Conservation (phyloP, 345 rosid species). For the Hirschfeldia incana region DNA sequence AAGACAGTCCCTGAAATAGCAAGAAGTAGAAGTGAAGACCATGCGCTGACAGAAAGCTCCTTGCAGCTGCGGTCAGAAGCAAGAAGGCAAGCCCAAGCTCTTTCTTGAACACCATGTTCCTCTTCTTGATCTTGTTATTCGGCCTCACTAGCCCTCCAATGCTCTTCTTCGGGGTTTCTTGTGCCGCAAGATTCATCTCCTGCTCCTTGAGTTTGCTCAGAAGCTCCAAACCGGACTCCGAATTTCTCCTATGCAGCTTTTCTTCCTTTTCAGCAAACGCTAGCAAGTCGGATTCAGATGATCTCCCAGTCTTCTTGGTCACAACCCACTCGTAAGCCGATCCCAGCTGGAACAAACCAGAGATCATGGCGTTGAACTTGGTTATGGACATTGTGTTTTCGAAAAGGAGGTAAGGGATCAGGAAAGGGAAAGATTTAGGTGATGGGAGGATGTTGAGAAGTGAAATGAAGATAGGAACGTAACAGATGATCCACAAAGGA, state of each 20-base stretch:
- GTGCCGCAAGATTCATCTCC: slow-evolving; percentile 32
- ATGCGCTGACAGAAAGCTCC: slow-evolving; percentile 78
- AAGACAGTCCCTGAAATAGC: slow-evolving; percentile 83
- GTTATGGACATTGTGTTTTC: slow-evolving; percentile 62
- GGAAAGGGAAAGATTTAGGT: slow-evolving; percentile 89
- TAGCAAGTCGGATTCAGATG: slow-evolving; percentile 76
- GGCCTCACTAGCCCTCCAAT: slow-evolving; percentile 29
- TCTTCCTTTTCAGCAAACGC: slow-evolving; percentile 83
- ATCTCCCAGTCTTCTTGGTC: slow-evolving; percentile 83
- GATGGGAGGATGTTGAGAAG: slow-evolving; percentile 75
- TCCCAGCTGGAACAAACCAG: slow-evolving; percentile 88
- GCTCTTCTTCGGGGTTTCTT: slow-evolving; percentile 24
- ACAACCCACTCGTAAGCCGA: slow-evolving; percentile 92
- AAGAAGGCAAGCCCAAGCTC: slow-evolving; percentile 85
- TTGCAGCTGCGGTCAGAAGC: slow-evolving; percentile 76
- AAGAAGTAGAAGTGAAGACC: slow-evolving; percentile 94
- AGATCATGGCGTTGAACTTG: slow-evolving; percentile 92
- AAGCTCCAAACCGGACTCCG: slow-evolving; percentile 70
- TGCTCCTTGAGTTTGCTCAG: slow-evolving; percentile 60
- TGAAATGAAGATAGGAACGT: slow-evolving; percentile 79
- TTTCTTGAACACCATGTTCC: slow-evolving; percentile 66
- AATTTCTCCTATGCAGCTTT: slow-evolving; percentile 63
- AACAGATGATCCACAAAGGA: slow-evolving; percentile 86
- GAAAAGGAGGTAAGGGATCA: slow-evolving; percentile 63
- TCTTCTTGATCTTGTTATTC: slow-evolving; percentile 44